Conservation (phyloP, 78 protist species). For the Dictyostelium firmibasis region DNA sequence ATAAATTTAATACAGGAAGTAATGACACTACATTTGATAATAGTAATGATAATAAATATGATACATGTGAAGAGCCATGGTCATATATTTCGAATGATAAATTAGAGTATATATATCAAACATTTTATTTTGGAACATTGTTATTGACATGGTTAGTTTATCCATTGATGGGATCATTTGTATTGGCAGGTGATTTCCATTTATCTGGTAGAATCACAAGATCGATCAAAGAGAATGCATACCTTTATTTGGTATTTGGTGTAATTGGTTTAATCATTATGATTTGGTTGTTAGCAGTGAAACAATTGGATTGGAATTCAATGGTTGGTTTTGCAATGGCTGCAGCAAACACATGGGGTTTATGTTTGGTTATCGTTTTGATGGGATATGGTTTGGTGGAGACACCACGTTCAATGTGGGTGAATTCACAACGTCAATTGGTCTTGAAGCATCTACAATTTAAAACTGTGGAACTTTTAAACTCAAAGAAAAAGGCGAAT, state of each 20-base stretch:
- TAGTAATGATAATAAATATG: neutral
- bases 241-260: constrained; percentile 49
- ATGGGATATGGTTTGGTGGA: constrained; percentile 89
- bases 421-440: neutral
- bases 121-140: constrained; percentile 62
- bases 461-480: constrained; percentile 6
- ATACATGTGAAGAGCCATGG: constrained; percentile 23
- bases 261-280: constrained; percentile 46
- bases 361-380: constrained; percentile 51
- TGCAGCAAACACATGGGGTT: constrained; percentile 86
- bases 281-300: constrained; percentile 63
- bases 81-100: constrained; percentile 7
- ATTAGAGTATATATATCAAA: neutral
- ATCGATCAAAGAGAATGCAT: constrained; percentile 63
- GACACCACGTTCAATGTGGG: constrained; percentile 75
- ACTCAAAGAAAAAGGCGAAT: constrained; percentile 44
- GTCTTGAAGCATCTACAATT: constrained; percentile 49
- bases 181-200: constrained; percentile 79
- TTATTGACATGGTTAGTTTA: constrained; percentile 55
- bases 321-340: constrained; percentile 85
- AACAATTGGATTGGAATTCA: constrained; percentile 28
- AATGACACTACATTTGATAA: neutral
- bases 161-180: constrained; percentile 71
- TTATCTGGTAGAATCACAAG: constrained; percentile 20
- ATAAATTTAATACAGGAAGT: neutral